phyloP scores from a whole-genome alignment of 2,329 filamentous ascomycete genomes.

The Stachybotrys echinatus region DNA sequence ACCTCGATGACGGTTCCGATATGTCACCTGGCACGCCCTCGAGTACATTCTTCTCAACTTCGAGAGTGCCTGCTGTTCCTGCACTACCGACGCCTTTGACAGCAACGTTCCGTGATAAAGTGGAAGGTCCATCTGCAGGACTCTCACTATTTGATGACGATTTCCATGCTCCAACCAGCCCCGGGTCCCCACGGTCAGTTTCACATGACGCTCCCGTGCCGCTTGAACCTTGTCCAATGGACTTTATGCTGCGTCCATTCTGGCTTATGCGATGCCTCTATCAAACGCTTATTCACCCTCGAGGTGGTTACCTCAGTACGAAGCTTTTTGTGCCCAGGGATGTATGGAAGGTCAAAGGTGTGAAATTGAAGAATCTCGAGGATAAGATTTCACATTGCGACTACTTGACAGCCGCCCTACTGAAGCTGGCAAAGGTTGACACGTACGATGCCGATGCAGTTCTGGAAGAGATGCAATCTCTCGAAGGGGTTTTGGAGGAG shows the following conservation, averaged over 20 bases:
- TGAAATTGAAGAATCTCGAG: constrained; percentile 86
- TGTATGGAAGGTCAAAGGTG: constrained; percentile 88
- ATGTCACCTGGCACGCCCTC: constrained; percentile 70
- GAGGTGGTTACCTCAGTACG: constrained; percentile 86
- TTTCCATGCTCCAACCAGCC: constrained; percentile 62
- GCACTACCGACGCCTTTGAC: constrained; percentile 63
- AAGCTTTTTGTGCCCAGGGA: constrained; percentile 90
- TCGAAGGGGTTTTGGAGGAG: constrained; percentile 82
- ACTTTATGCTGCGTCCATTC: constrained; percentile 86
- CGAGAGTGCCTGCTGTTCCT: constrained; percentile 45
- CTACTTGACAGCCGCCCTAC: constrained; percentile 78
- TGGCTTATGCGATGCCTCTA: constrained; percentile 96
- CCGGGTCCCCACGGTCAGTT: constrained; percentile 61
- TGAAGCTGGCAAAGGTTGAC: constrained; percentile 79
- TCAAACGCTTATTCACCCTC: constrained; percentile 84
- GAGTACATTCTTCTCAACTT: constrained; percentile 59
- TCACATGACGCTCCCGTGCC: constrained; percentile 64
- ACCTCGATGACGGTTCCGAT: constrained; percentile 57
- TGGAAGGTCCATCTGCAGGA: constrained; percentile 53
- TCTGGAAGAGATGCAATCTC: constrained; percentile 85
- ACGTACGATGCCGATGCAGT: constrained; percentile 88
- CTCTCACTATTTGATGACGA: constrained; percentile 80
- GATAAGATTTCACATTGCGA: constrained; percentile 94
- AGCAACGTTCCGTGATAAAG: constrained; percentile 54
- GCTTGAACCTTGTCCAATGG: constrained; percentile 86